These are phyloP conservation scores for Fusarium sp. DNA, from an alignment of 2,329 filamentous ascomycete genomes.

Conservation along the genomic window DNA sequence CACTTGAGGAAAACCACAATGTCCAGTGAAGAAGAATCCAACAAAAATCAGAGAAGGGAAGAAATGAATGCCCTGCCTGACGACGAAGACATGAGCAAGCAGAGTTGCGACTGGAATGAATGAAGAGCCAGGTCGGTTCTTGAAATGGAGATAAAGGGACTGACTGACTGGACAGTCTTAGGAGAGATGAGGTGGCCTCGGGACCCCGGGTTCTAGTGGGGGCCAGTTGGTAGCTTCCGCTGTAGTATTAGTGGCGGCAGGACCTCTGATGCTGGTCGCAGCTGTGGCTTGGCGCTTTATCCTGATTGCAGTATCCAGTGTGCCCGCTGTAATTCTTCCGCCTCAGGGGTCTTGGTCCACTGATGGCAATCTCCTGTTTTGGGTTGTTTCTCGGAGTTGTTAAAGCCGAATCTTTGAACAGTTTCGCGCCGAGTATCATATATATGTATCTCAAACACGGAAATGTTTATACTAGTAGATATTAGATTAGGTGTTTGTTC, in stretches of 20 bases:
- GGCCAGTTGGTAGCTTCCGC: conserved; percentile 22
- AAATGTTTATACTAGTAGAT: neutral
- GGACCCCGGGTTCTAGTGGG: conserved; percentile 33
- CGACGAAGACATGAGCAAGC: conserved; percentile 20
- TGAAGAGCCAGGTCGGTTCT: conserved; percentile 8
- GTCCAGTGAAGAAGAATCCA: conserved; percentile 9
- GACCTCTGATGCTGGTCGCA: conserved; percentile 18
- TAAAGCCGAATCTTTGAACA: neutral
- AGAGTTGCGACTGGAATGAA: conserved; percentile 36
- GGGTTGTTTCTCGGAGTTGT: neutral
- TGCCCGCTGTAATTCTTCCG: conserved; percentile 17
- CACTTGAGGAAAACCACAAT: conserved; percentile 11
- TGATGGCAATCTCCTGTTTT: conserved; percentile 23
- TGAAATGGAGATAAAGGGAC: conserved; percentile 15
- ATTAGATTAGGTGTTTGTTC: neutral
- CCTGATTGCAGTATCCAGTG: conserved; percentile 7
- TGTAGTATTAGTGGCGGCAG: conserved; percentile 20
- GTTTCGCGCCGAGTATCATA: conserved; percentile 5
- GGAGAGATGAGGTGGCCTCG: conserved; percentile 40
- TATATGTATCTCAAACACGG: conserved; percentile 4
- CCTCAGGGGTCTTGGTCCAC: conserved; percentile 22
- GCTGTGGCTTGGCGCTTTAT: conserved; percentile 21
- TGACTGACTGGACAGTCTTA: neutral
- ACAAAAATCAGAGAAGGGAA: conserved; percentile 11
- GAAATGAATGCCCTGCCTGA: conserved; percentile 4